phyloP scores from a whole-genome alignment of 1,284 basidiomycete species.

The Rugosomyces carneus region DNA sequence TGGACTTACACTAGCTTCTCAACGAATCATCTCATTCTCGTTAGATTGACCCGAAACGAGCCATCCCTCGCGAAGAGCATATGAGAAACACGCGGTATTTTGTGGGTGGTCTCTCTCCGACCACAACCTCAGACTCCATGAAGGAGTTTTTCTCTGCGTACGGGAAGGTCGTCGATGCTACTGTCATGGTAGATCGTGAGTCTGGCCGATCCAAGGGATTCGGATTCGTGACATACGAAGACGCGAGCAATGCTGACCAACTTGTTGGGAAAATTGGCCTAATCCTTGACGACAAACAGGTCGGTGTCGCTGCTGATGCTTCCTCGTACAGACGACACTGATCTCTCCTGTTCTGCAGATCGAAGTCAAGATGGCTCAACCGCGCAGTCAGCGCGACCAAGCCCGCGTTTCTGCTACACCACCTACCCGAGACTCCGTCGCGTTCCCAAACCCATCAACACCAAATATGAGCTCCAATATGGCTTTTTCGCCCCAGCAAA shows the following conservation, averaged over 20 bases:
- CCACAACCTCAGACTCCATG: slow-evolving; percentile 79
- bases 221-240: slow-evolving; percentile 90
- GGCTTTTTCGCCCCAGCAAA: slow-evolving; percentile 23
- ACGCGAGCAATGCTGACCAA: slow-evolving; percentile 64
- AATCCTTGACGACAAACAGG: slow-evolving; percentile 76
- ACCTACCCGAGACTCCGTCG: slow-evolving; percentile 19
- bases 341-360: slow-evolving; percentile 46
- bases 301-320: slow-evolving; percentile 21
- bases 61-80: slow-evolving; percentile 86
- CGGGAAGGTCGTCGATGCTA: slow-evolving; percentile 85
- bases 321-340: background rate
- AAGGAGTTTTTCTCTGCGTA: slow-evolving; percentile 70
- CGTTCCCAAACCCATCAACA: slow-evolving; percentile 9
- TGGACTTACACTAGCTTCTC: slow-evolving; percentile 1
- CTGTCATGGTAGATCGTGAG: slow-evolving; percentile 91
- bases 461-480: slow-evolving; percentile 24
- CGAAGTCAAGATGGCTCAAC: slow-evolving; percentile 83
- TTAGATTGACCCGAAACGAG: slow-evolving; percentile 93
- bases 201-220: slow-evolving; percentile 89
- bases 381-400: slow-evolving; percentile 62
- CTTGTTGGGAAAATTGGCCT: slow-evolving; percentile 67
- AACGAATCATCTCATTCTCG: slow-evolving; percentile 3
- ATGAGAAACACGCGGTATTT: slow-evolving; percentile 82
- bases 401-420: slow-evolving; percentile 26
- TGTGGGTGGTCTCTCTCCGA: slow-evolving; percentile 78